These are phyloP conservation scores for Aspergillaceae sp. DNA, from an alignment of 2,329 filamentous ascomycete species.

Conservation along the genomic window DNA sequence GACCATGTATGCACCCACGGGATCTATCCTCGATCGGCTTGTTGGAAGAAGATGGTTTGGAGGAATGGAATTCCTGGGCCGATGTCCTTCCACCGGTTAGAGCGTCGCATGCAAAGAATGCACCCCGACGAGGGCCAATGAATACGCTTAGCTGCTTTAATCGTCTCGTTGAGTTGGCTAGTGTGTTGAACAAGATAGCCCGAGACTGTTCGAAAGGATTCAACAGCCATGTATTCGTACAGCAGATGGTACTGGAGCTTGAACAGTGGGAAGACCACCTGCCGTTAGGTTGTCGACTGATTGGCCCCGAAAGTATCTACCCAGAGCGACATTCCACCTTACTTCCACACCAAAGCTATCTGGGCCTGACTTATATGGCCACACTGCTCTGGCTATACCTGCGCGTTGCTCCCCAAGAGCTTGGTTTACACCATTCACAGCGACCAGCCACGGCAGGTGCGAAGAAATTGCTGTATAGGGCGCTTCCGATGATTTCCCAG, in stretches of 20 bases:
- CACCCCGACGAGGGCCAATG: slow-evolving; percentile 30
- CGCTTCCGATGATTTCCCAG: slow-evolving; percentile 27
- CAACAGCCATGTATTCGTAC: slow-evolving; percentile 22
- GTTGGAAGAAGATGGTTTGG: slow-evolving; percentile 57
- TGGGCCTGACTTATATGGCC: slow-evolving; percentile 29
- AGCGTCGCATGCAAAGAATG: slow-evolving; percentile 17
- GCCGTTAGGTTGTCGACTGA: slow-evolving; percentile 29
- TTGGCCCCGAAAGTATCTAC: slow-evolving; percentile 28
- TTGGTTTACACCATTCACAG: slow-evolving; percentile 22
- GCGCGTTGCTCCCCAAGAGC: slow-evolving; percentile 23
- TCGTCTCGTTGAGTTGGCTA: slow-evolving; percentile 36
- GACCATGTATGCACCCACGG: slow-evolving; percentile 38
- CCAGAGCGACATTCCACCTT: slow-evolving; percentile 28
- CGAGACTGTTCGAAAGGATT: slow-evolving; percentile 22
- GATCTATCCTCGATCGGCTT: slow-evolving; percentile 42
- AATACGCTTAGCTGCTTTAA: slow-evolving; percentile 48
- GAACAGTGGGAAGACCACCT: slow-evolving; percentile 30
- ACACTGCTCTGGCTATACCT: slow-evolving; percentile 30
- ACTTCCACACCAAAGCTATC: slow-evolving; percentile 33
- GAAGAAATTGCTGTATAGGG: slow-evolving; percentile 29
- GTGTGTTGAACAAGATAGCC: slow-evolving; percentile 28
- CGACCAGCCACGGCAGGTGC: slow-evolving; percentile 27
- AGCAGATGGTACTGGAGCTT: slow-evolving; percentile 28
- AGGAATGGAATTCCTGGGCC: slow-evolving; percentile 67
- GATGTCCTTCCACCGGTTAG: slow-evolving; percentile 35